These are phyloP conservation scores for Basipetospora sp. DNA, from an alignment of 2,329 filamentous ascomycete species.

Conservation along the genomic window DNA sequence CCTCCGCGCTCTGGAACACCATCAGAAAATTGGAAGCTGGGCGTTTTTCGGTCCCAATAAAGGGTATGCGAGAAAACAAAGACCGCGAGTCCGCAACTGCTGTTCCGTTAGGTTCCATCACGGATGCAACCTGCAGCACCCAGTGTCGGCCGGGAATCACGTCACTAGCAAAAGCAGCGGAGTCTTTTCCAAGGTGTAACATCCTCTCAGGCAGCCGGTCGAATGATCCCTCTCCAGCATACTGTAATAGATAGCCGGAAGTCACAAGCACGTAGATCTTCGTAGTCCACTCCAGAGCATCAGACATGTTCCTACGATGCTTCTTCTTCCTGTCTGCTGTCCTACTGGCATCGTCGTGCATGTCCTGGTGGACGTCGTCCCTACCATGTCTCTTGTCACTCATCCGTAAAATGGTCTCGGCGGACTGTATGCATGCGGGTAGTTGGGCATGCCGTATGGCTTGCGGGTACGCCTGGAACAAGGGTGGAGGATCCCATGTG, in stretches of 20 bases:
- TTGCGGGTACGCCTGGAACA: slow-evolving; percentile 80
- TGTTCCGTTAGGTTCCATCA: slow-evolving; percentile 43
- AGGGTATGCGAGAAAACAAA: slow-evolving; percentile 49
- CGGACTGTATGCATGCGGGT: slow-evolving; percentile 49
- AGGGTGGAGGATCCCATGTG: slow-evolving; percentile 54
- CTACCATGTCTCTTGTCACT: slow-evolving; percentile 32
- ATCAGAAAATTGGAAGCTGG: slow-evolving; percentile 52
- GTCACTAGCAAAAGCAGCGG: slow-evolving; percentile 67
- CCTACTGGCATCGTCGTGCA: slow-evolving; percentile 5
- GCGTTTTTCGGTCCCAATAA: slow-evolving; percentile 41
- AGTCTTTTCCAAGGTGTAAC: slow-evolving; percentile 56
- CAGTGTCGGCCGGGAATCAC: slow-evolving; percentile 66
- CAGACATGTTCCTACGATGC: slow-evolving; percentile 28
- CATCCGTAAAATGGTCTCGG: slow-evolving; percentile 53
- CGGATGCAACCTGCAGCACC: slow-evolving; percentile 61
- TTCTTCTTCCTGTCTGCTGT: slow-evolving; percentile 24
- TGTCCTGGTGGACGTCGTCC: slow-evolving; percentile 19
- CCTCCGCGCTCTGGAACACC: slow-evolving; percentile 55
- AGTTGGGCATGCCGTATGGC: slow-evolving; percentile 61
- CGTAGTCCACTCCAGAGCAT: slow-evolving; percentile 46
- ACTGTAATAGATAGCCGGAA: slow-evolving; percentile 61
- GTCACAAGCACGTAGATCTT: slow-evolving; percentile 61
- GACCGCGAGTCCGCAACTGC: slow-evolving; percentile 39
- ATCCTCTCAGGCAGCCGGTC: slow-evolving; percentile 62
- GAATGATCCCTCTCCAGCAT: slow-evolving; percentile 52